These are phyloP conservation scores for Starmerella roubikii DNA, from an alignment of 805 yeast species.

Conservation along the genomic window DNA sequence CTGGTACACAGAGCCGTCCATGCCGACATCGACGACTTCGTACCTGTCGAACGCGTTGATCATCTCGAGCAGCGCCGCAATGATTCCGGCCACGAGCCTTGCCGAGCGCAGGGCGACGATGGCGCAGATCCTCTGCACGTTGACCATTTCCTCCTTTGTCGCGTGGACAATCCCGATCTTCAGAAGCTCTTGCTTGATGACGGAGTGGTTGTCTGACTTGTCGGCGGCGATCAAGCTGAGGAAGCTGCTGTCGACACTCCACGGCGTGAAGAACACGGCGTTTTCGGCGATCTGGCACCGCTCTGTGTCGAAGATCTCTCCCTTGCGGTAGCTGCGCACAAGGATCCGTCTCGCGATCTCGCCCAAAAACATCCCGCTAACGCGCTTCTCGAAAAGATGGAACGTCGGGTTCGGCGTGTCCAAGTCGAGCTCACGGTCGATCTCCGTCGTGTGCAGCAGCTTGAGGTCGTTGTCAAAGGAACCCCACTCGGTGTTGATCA, in stretches of 20 bases:
- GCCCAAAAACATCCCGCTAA: conserved; percentile 86
- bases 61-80: conserved; percentile 63
- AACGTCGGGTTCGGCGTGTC: conserved; percentile 68
- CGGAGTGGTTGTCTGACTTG: conserved; percentile 47
- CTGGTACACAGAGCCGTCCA: conserved; percentile 90
- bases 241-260: conserved; percentile 70
- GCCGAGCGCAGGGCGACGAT: conserved; percentile 87
- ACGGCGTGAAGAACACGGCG: conserved; percentile 36
- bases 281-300: conserved; percentile 23
- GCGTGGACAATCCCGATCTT: conserved; percentile 56
- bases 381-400: conserved; percentile 87
- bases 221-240: conserved; percentile 78
- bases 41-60: conserved; percentile 52
- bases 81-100: conserved; percentile 71
- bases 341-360: conserved; percentile 68
- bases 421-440: conserved; percentile 59
- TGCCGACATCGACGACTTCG: conserved; percentile 79
- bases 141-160: conserved; percentile 52
- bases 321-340: conserved; percentile 45
- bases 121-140: conserved; percentile 57
- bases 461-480: conserved; percentile 78
- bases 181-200: conserved; percentile 24
- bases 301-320: conserved; percentile 36
- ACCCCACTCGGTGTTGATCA: conserved; percentile 95
- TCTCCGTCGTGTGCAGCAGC: conserved; percentile 63